Conservation (phyloP, 768 basidiomycete species). For the Xerocomellus intermedius region DNA sequence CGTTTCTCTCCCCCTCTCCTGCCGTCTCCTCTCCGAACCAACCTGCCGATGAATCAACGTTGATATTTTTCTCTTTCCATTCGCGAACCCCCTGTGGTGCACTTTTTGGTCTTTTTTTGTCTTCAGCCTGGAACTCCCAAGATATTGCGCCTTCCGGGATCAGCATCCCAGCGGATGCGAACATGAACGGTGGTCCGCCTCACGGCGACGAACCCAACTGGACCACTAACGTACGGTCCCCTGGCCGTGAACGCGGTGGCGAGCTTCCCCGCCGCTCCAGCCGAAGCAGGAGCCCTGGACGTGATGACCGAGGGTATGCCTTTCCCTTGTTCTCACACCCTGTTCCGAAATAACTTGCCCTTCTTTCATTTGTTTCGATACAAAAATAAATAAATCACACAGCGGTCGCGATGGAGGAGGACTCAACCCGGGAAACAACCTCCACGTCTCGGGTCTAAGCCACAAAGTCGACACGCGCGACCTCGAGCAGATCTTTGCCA, state of each 20-base stretch:
- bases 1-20: slow-evolving; percentile 11
- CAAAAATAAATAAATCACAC: neutral
- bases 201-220: slow-evolving; percentile 57
- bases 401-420: slow-evolving; percentile 34
- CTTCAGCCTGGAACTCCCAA: slow-evolving; percentile 81
- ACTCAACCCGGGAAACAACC: slow-evolving; percentile 65
- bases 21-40: slow-evolving; percentile 25
- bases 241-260: slow-evolving; percentile 36
- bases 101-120: slow-evolving; percentile 12
- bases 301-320: slow-evolving; percentile 55
- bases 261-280: slow-evolving; percentile 65
- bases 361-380: neutral
- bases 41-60: slow-evolving; percentile 37
- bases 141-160: slow-evolving; percentile 76
- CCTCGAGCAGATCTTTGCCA: slow-evolving; percentile 85
- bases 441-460: slow-evolving; percentile 57
- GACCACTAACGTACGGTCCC: slow-evolving; percentile 48
- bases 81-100: slow-evolving; percentile 19
- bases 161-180: slow-evolving; percentile 62
- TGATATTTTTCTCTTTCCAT: slow-evolving; percentile 41
- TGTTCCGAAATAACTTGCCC: neutral
- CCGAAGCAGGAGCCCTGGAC: slow-evolving; percentile 78
- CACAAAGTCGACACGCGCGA: slow-evolving; percentile 75
- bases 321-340: neutral
- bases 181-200: slow-evolving; percentile 44